Conservation (phyloP, 1,284 basidiomycete species). For the Prillingera fragicola region DNA sequence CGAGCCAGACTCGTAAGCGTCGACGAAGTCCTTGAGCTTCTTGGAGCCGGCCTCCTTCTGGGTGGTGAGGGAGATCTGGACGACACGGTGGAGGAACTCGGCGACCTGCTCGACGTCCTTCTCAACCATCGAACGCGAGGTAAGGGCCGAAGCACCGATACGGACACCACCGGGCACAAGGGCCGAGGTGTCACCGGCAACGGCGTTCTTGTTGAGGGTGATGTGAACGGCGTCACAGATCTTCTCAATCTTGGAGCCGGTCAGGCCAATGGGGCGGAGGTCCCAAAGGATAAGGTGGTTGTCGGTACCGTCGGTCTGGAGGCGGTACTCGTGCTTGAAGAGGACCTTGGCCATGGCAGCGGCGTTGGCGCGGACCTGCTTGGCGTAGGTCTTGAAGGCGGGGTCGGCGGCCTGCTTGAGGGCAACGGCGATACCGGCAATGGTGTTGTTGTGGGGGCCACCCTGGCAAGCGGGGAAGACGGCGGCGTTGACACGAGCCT, state of each 20-base stretch:
- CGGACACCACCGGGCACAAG: conserved; percentile 97
- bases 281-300: conserved; percentile 99
- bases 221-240: conserved; percentile 95
- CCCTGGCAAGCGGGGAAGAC: conserved; percentile 99
- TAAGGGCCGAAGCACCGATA: conserved; percentile 89
- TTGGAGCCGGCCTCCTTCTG: conserved; percentile 95
- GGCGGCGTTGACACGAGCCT: conserved; percentile 93
- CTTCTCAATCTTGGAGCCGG: conserved; percentile 97
- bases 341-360: conserved; percentile 67
- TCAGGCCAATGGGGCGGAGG: conserved; percentile 87
- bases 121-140: conserved; percentile 89
- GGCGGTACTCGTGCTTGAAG: conserved; percentile 76
- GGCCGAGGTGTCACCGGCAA: conserved; percentile 56
- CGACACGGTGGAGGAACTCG: conserved; percentile 83
- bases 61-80: conserved; percentile 76
- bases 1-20: conserved; percentile 65
- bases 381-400: conserved; percentile 86
- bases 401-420: conserved; percentile 89
- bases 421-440: conserved; percentile 92
- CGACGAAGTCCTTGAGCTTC: conserved; percentile 92
- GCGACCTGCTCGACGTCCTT: conserved; percentile 75
- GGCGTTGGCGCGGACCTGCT: conserved; percentile 88
- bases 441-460: conserved; percentile 99
- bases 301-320: conserved; percentile 94
- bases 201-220: conserved; percentile 68